Evolutionary conservation across 108 stramenopile genomes (phyloP), one percentile per base, ranked within the genome.

Genomic region (Pseudonitzschia multistriata): DNA sequence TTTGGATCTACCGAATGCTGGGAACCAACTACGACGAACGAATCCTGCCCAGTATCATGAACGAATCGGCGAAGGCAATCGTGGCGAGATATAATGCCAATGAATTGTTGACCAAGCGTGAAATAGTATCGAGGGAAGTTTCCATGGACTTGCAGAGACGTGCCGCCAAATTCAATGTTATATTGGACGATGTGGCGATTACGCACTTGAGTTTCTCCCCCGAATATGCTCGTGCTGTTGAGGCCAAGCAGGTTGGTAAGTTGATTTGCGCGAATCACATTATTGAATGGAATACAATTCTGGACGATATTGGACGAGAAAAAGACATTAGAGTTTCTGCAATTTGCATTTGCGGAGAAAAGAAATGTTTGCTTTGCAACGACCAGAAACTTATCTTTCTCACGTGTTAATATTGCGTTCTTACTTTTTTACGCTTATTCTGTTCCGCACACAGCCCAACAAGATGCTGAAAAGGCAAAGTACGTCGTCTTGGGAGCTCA

Each of bases 41-140:
- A 24, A 86, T 99, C 47, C 84, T 99, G 45, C 99, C 99, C 53
- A 93, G 91, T 64, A 89, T 99, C 74, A 98, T 99, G 84, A 99
- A 99, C 85, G 99, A 99, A 81, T 97, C 96, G 65, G 94, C 97
- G 70, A 99, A 99, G 88, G 97, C 97, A 28, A 94, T 98, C 22
- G 97, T 99, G 19, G 99, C 99, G 6, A 81, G 95, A 62, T 99
- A 96, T 87, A 98, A 98, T 78, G 99, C 99, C 56, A 96, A 97
- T 59, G 98, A 99, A 75, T 86, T 99, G 49, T 75, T 99, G 36
- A 99, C 99, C 66, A 98, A 99, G 83, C 98, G 99, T 84, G 98
- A 98, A 49, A 71, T 77, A 62, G 98, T 99, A 36, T 88, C 86
- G 11, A 67, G 75, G 39, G 83, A 92, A 62, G 97, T 99, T 74